Base-by-base conservation (phyloP, 2,329 filamentous ascomycete genomes). In the Penicillium sp. region DNA sequence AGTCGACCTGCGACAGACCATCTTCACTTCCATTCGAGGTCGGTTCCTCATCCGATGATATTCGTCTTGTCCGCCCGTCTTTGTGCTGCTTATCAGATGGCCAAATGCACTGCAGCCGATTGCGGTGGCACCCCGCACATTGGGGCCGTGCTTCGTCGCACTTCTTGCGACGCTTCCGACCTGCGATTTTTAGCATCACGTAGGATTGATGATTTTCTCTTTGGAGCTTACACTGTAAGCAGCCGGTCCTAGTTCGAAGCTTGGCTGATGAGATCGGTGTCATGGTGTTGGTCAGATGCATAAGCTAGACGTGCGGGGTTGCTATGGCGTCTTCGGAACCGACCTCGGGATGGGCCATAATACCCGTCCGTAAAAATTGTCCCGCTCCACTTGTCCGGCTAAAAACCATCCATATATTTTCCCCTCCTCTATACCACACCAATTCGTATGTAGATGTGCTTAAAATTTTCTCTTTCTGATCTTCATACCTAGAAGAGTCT, bases 81-180 rank as follows among this genome's bases (percentile, higher is more conserved):
- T 10, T 13, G 13, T 4, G 26, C 10, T 45, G 42, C 1, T 53
- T 31, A 14, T 43, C 43, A n/a, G 50, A 53, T 4, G 55, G 55
- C 55, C 55, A 57, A 26, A 42, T n/a, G 37, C 55, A 57, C 3
- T 21, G 25, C n/a, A 63, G 57, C 5, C 16, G 29, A 46, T 59
- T 62, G 4, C 62, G 58, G 23, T 26, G 56, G 39, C 62, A 64
- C 13, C 49, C 58, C 13, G 35, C 47, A 35, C 62, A 64, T 35
- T 39, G 52, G 16, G 60, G 60, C 23, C 55, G 54, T 25, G 50
- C 33, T 45, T 64, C 62, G 39, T 62, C 60, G 47, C 62, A 64
- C 49, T 64, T 64, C 50, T 64, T 64, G 14, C 62, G 55, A 23
- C 62, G 58, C 21, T 47, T 50, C 14, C 55, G 46, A 33, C 55